Conservation (phyloP, 2,329 filamentous ascomycete genomes). For the Alternaria burnsii region DNA sequence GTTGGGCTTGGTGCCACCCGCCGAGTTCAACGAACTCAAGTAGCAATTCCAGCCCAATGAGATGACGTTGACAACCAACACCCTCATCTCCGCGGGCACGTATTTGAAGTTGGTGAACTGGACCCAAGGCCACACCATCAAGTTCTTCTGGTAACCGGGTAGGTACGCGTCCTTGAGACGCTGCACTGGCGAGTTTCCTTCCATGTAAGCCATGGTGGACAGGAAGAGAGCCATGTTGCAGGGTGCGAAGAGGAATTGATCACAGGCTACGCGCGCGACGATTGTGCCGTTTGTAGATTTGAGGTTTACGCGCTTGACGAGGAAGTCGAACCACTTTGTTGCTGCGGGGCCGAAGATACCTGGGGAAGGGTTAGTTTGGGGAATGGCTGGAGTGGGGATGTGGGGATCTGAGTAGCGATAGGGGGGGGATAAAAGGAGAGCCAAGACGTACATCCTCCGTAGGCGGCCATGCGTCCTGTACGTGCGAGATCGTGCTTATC, state of each 20-base stretch:
- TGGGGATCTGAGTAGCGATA: background rate
- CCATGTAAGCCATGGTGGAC: conserved; percentile 82
- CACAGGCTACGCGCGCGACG: conserved; percentile 75
- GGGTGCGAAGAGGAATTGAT: conserved; percentile 87
- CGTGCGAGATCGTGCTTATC: conserved; percentile 75
- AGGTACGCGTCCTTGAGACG: conserved; percentile 77
- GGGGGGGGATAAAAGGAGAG: background rate
- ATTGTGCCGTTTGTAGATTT: conserved; percentile 74
- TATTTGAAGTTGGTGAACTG: conserved; percentile 89
- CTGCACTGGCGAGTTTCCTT: conserved; percentile 70
- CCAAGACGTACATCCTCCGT: conserved; percentile 72
- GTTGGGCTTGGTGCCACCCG: conserved; percentile 30
- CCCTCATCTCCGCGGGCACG: conserved; percentile 81
- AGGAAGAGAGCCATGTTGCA: conserved; percentile 82
- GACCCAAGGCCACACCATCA: conserved; percentile 85
- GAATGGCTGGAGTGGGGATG: background rate
- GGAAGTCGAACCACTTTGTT: conserved; percentile 84
- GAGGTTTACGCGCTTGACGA: conserved; percentile 73
- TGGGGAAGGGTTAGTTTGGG: conserved; percentile 44
- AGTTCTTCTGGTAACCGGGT: conserved; percentile 80
- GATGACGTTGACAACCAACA: conserved; percentile 86
- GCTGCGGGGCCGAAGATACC: conserved; percentile 87
- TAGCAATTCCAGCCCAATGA: conserved; percentile 64
- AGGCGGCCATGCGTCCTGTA: conserved; percentile 80
- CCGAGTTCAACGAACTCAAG: conserved; percentile 50